A percentile compares a stretch with the other conserved stretches of the same genome.
Evolutionary conservation across 805 yeast species (phyloP).

Genomic region (Kluyveromyces nonfermentans): DNA sequence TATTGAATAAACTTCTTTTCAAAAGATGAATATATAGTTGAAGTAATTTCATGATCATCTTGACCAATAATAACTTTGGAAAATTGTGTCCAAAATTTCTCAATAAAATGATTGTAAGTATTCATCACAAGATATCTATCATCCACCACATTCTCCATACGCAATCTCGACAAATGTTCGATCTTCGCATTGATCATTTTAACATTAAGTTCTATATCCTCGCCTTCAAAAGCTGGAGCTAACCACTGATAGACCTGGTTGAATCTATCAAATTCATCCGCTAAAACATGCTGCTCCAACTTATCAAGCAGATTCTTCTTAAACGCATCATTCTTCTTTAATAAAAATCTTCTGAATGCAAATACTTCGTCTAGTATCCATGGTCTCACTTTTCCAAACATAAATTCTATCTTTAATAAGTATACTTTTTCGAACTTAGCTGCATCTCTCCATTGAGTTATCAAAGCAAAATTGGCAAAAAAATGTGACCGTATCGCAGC

Average conservation of each 20-base stretch:
- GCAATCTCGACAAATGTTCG: constrained; percentile 9
- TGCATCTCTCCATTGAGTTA: constrained; percentile 15
- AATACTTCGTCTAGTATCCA: constrained; percentile 14
- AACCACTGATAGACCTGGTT: constrained; percentile 18
- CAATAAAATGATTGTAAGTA: constrained; percentile 21
- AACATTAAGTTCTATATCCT: constrained; percentile 14
- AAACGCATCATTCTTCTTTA: constrained; percentile 14
- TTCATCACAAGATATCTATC: constrained; percentile 19
- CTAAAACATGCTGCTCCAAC: constrained; percentile 12
- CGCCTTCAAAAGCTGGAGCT: constrained; percentile 10
- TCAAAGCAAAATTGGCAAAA: constrained; percentile 11
- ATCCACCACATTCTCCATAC: constrained; percentile 14
- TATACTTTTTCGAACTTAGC: constrained; percentile 16
- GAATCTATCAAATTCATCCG: constrained; percentile 22
- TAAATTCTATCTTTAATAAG: constrained; percentile 6
- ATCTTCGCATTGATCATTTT: constrained; percentile 16
- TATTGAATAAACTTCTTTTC: constrained; percentile 26
- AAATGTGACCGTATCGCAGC: constrained; percentile 19
- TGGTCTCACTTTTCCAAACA: constrained; percentile 8
- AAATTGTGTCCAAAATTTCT: constrained; percentile 19
- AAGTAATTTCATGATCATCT: constrained; percentile 22
- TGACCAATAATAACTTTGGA: constrained; percentile 15
- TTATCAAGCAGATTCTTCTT: constrained; percentile 7
- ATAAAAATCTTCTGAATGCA: constrained; percentile 19
- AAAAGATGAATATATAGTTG: constrained; percentile 17